phyloP scores from a whole-genome alignment of 2,329 filamentous ascomycete genomes.

The Fusarium devonianum region DNA sequence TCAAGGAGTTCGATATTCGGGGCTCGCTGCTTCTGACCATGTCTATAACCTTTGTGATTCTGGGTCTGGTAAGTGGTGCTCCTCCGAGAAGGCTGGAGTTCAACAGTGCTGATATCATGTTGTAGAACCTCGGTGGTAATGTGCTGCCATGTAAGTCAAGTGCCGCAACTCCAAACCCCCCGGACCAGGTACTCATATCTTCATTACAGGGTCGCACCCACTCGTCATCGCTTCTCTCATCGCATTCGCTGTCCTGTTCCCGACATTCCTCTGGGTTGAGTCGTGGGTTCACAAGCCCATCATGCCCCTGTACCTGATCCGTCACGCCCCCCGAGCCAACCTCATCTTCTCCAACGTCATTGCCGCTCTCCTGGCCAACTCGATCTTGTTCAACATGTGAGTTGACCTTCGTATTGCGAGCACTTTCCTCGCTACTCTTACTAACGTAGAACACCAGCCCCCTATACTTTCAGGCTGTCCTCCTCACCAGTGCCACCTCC shows the following conservation, averaged over 20 bases:
- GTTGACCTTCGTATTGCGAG: constrained; percentile 20
- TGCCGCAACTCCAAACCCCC: background rate
- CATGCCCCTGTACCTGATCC: constrained; percentile 65
- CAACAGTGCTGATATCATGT: background rate
- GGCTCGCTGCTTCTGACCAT: constrained; percentile 62
- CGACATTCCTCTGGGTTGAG: constrained; percentile 61
- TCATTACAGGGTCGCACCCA: constrained; percentile 62
- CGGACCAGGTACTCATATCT: constrained; percentile 11
- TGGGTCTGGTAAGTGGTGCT: constrained; percentile 59
- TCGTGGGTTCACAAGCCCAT: constrained; percentile 60
- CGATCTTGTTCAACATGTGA: constrained; percentile 66
- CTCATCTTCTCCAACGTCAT: constrained; percentile 65
- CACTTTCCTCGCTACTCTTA: background rate
- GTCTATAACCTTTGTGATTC: constrained; percentile 64
- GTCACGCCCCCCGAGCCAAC: constrained; percentile 59
- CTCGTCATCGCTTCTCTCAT: constrained; percentile 60
- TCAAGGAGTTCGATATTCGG: constrained; percentile 63
- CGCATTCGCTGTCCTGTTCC: constrained; percentile 57
- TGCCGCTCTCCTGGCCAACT: constrained; percentile 59
- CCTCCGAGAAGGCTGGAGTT: background rate
- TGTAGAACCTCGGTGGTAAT: constrained; percentile 68
- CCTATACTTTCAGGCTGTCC: constrained; percentile 79
- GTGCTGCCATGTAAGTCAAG: constrained; percentile 61
- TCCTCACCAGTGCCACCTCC: constrained; percentile 71
- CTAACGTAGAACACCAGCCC: constrained; percentile 59